Conservation (phyloP, 805 yeast genomes). For the Teunomyces lycoperdinae region DNA sequence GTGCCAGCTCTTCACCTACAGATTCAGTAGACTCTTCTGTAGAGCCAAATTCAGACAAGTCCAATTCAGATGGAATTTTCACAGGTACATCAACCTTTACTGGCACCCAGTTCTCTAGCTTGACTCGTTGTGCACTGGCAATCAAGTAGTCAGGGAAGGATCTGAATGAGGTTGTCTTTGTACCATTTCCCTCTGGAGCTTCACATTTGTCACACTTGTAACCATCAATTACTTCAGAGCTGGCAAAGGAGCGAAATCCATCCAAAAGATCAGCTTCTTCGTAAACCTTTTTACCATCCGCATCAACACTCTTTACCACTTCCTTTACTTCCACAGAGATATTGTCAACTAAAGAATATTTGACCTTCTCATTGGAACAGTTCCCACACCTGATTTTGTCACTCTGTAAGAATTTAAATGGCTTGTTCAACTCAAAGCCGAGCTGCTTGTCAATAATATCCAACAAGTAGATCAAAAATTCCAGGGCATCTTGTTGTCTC, state of each 20-base stretch:
- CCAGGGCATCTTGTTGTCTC: conserved; percentile 94
- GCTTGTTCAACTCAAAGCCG: conserved; percentile 45
- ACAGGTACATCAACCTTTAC: conserved; percentile 76
- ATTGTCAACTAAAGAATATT: conserved; percentile 56
- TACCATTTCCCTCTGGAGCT: conserved; percentile 26
- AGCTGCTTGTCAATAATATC: conserved; percentile 57
- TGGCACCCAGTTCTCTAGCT: conserved; percentile 88
- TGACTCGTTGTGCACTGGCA: conserved; percentile 74
- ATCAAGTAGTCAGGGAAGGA: conserved; percentile 71
- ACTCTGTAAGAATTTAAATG: conserved; percentile 63
- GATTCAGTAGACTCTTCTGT: conserved; percentile 23
- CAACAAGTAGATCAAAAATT: conserved; percentile 69
- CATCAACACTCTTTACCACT: conserved; percentile 34
- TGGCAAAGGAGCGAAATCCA: conserved; percentile 44
- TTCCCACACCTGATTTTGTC: conserved; percentile 56
- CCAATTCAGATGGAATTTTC: conserved; percentile 43
- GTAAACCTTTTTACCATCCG: conserved; percentile 43
- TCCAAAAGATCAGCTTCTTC: conserved; percentile 48
- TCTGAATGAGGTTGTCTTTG: conserved; percentile 47
- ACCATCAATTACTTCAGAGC: conserved; percentile 55
- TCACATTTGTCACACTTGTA: conserved; percentile 61
- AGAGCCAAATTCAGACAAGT: conserved; percentile 38
- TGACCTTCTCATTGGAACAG: conserved; percentile 62
- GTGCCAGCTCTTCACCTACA: conserved; percentile 7
- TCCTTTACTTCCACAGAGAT: conserved; percentile 59